phyloP scores from a whole-genome alignment of 1,284 basidiomycete species.

The Ustilago sp. region DNA sequence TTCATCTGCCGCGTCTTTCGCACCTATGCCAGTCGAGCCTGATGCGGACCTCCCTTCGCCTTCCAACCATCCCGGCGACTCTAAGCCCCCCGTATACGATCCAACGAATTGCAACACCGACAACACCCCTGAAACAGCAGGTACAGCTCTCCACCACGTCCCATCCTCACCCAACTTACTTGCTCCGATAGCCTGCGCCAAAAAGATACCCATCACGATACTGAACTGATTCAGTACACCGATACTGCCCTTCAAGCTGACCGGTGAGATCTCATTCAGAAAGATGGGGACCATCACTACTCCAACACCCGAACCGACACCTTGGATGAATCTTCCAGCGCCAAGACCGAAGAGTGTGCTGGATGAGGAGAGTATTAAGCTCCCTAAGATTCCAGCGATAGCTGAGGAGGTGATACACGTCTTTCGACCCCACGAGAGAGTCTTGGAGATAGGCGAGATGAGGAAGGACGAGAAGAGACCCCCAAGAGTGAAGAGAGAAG shows the following conservation, averaged over 20 bases:
- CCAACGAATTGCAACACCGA: conserved; percentile 68
- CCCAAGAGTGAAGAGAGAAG: conserved; percentile 86
- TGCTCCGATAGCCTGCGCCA: conserved; percentile 70
- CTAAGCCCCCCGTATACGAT: conserved; percentile 47
- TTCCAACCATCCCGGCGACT: conserved; percentile 62
- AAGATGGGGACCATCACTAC: conserved; percentile 88
- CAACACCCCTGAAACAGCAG: conserved; percentile 60
- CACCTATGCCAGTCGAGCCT: conserved; percentile 3
- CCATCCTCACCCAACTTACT: conserved; percentile 54
- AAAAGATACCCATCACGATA: conserved; percentile 66
- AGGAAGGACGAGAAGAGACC: conserved; percentile 77
- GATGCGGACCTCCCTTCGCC: conserved; percentile 26
- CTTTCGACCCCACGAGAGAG: conserved; percentile 31
- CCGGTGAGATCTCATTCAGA: conserved; percentile 82
- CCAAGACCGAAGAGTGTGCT: conserved; percentile 20
- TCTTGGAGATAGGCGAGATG: conserved; percentile 40
- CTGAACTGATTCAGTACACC: conserved; percentile 81
- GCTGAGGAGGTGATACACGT: conserved; percentile 39
- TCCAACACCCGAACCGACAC: conserved; percentile 83
- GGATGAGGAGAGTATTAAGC: conserved; percentile 30
- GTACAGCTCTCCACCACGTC: conserved; percentile 69
- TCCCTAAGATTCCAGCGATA: conserved; percentile 25
- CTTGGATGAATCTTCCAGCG: conserved; percentile 75
- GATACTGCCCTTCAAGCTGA: conserved; percentile 78
- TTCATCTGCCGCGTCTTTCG: conserved; percentile 22